Percentiles rank a stretch among this genome's conserved stretches.
phyloP scores from a whole-genome alignment of 2,329 filamentous ascomycete species.

The Fusarium bactridioides region DNA sequence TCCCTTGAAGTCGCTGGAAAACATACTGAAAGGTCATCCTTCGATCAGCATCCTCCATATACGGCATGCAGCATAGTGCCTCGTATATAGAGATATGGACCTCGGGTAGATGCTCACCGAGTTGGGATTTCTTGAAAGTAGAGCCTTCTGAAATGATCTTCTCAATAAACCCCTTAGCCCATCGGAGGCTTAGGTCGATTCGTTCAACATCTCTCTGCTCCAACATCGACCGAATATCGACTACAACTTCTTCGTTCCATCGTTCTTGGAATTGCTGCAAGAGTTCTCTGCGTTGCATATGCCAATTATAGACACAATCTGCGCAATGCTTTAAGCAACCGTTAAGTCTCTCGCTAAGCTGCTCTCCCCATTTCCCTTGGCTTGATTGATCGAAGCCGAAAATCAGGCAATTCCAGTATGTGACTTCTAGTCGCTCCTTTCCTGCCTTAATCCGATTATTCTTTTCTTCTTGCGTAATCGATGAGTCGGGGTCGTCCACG shows the following conservation, averaged over 20 bases:
- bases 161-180: constrained; percentile 63
- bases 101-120: constrained; percentile 58
- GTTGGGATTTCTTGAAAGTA: constrained; percentile 55
- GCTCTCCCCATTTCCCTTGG: constrained; percentile 65
- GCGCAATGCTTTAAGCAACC: constrained; percentile 70
- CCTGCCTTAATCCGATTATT: constrained; percentile 62
- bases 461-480: constrained; percentile 61
- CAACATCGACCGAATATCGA: constrained; percentile 63
- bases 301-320: constrained; percentile 77
- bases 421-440: constrained; percentile 64
- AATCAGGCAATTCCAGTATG: constrained; percentile 73
- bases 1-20: constrained; percentile 76
- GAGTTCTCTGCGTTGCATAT: constrained; percentile 70
- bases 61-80: constrained; percentile 82
- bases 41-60: constrained; percentile 67
- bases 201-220: constrained; percentile 68
- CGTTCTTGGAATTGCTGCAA: constrained; percentile 68
- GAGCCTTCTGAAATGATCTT: constrained; percentile 58
- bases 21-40: constrained; percentile 77
- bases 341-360: constrained; percentile 67
- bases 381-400: constrained; percentile 71
- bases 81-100: constrained; percentile 87
- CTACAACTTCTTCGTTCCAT: constrained; percentile 60
- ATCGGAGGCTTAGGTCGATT: constrained; percentile 66
- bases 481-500: constrained; percentile 58